Evolutionary conservation across 805 yeast species (phyloP), one percentile per base, ranked within the genome.

Genomic region (Sungouiella blattae): DNA sequence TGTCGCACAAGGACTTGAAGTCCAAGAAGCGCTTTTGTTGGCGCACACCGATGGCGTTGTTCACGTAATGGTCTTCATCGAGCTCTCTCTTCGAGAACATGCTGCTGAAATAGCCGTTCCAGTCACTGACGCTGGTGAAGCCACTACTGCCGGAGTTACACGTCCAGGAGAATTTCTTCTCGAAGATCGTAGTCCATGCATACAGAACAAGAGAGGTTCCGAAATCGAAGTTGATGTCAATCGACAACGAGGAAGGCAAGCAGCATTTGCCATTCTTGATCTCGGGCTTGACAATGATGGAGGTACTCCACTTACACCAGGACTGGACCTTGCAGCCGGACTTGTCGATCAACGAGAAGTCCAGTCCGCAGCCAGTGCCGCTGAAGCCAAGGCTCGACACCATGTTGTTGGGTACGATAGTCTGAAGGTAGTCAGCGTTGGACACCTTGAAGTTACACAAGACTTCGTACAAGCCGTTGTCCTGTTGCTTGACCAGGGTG

Each of bases 31-130:
- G 27, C 40, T 36, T 36, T 18, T 28, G 26, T 18, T 36, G 37
- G 11, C 18, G 26, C 4, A 24, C 21, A 2, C 33, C 30, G 20
- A 35, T 6, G 18, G 9, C 4, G 20, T 17, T 8, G 28, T 27
- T 32, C 20, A 28, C 26, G 15, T 22, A 21, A 23, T 26, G 22
- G 15, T 24, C 33, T 2, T 30, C 26, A 3, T 18, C n/a, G n/a
- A 26, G 31, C 18, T 37, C 40, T 21, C 40, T 33, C 30, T 37
- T 37, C n/a, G n/a, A n/a, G n/a, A n/a, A n/a, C n/a, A n/a, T n/a
- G n/a, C n/a, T n/a, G n/a, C n/a, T 18, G n/a, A 28, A 28, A 23
- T 33, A 34, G 15, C 27, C 18, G 20, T 21, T 13, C 27, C 33
- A 28, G 27, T 26, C 21, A n/a, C n/a, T 16, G 11, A 33, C 29